Percentiles rank a stretch among this genome's conserved stretches.
Conservation (phyloP, 768 basidiomycete genomes). For the Sarcodon aspratus region DNA sequence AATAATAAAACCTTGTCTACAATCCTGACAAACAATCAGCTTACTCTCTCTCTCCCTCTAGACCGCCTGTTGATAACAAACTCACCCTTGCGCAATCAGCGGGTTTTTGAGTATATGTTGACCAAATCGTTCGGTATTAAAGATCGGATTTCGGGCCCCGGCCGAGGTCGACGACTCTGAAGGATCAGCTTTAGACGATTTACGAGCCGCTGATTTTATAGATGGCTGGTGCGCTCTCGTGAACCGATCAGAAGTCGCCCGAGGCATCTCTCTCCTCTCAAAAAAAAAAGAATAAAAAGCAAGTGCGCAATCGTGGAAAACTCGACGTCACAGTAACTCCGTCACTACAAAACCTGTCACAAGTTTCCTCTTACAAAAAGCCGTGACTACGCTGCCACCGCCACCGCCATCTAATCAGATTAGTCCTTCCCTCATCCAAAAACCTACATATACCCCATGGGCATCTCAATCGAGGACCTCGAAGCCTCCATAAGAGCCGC, state of each 20-base stretch:
- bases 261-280: conserved; percentile 42
- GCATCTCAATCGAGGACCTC: conserved; percentile 24
- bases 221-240: conserved; percentile 55
- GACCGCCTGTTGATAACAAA: conserved; percentile 4
- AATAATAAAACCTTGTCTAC: conserved; percentile 44
- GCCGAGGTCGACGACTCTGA: conserved; percentile 30
- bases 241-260: conserved; percentile 69
- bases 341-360: too few species aligned
- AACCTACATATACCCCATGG: conserved; percentile 2
- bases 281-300: background rate
- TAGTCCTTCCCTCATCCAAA: background rate
- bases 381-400: background rate
- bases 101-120: conserved; percentile 98
- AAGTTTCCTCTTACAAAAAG: background rate
- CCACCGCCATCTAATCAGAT: background rate
- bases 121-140: conserved; percentile 91
- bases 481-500: conserved; percentile 53
- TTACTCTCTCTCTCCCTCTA: conserved; percentile 1
- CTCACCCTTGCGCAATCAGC: conserved; percentile 78
- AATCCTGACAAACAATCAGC: conserved; percentile 28
- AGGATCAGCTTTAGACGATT: conserved; percentile 19
- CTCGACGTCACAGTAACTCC: background rate
- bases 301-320: background rate
- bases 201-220: conserved; percentile 28
- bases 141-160: conserved; percentile 69